A percentile compares a stretch with the other conserved stretches of the same genome.
Conservation (phyloP, 192 early-diverging fungal species). For the Coemansia sp. region DNA sequence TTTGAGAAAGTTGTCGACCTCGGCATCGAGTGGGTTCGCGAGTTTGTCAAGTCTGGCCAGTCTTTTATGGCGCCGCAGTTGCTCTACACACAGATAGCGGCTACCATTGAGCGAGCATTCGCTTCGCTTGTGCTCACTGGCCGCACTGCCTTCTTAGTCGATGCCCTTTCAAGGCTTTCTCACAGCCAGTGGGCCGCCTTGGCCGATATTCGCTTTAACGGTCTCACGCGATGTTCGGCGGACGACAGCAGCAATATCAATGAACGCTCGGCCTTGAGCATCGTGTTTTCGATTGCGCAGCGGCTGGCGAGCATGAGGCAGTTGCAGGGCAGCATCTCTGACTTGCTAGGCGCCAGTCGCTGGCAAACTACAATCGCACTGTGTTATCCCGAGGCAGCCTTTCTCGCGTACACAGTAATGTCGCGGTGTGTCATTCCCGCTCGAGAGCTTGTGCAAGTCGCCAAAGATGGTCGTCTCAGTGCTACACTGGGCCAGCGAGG, state of each 20-base stretch:
- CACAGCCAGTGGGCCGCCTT: slow-evolving; percentile 29
- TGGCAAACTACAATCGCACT: slow-evolving; percentile 39
- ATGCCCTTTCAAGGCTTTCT: slow-evolving; percentile 4
- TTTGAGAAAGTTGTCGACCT: neutral
- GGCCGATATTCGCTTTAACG: slow-evolving; percentile 8
- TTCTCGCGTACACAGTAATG: slow-evolving; percentile 29
- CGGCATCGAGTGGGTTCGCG: slow-evolving; percentile 28
- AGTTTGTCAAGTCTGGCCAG: slow-evolving; percentile 24
- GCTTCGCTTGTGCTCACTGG: slow-evolving; percentile 8
- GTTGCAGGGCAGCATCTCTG: neutral
- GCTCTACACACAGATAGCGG: slow-evolving; percentile 26
- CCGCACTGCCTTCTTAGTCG: neutral
- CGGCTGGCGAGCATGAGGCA: slow-evolving; percentile 7
- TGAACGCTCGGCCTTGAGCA: slow-evolving; percentile 14
- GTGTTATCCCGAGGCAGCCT: slow-evolving; percentile 23
- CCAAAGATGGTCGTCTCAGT: neutral
- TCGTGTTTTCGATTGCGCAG: slow-evolving; percentile 30
- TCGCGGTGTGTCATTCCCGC: slow-evolving; percentile 23
- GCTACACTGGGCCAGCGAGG: slow-evolving; percentile 25
- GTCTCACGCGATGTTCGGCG: neutral
- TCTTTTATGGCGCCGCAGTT: slow-evolving; percentile 13
- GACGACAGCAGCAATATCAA: neutral
- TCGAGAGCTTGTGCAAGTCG: slow-evolving; percentile 9
- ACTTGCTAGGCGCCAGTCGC: neutral
- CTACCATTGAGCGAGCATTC: slow-evolving; percentile 17